Evolutionary conservation across 352 stramenopile species (phyloP).

Genomic region (Pythium guiyangense): DNA sequence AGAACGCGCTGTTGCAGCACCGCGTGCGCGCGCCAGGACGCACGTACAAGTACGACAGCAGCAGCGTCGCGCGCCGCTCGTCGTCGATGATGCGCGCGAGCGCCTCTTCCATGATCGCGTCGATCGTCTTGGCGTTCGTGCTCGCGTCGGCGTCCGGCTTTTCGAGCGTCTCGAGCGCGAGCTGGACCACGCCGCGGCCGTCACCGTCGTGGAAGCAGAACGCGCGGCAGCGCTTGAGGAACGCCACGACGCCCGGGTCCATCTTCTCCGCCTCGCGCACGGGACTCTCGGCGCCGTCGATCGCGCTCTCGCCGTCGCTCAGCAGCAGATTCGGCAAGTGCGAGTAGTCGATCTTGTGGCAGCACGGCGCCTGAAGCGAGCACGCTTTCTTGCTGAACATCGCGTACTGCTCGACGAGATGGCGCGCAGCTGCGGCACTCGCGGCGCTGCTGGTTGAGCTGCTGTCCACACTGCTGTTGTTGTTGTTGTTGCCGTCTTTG

Average conservation of each 20-base stretch:
- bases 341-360: constrained; percentile 22
- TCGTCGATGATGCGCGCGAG: constrained; percentile 29
- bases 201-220: constrained; percentile 9
- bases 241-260: neutral
- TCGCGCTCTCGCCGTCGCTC: too few relatives aligned
- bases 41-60: too few relatives aligned
- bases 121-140: neutral
- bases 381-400: constrained; percentile 18
- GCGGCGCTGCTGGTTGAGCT: too few relatives aligned
- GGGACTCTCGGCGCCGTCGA: too few relatives aligned
- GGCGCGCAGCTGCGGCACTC: constrained; percentile 5
- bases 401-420: constrained; percentile 3
- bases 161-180: neutral
- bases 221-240: constrained; percentile 1
- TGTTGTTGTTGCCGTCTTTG: constrained; percentile 5
- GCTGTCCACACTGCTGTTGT: too few relatives aligned
- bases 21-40: constrained; percentile 29
- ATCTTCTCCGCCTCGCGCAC: too few relatives aligned
- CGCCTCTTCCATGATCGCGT: neutral
- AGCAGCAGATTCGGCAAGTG: too few relatives aligned
- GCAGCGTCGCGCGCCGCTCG: constrained; percentile 37
- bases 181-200: constrained; percentile 5
- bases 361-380: constrained; percentile 22
- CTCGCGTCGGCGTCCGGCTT: neutral
- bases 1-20: constrained; percentile 27